Conservation (phyloP, 768 basidiomycete genomes). For the Nevesoporus exiguus region DNA sequence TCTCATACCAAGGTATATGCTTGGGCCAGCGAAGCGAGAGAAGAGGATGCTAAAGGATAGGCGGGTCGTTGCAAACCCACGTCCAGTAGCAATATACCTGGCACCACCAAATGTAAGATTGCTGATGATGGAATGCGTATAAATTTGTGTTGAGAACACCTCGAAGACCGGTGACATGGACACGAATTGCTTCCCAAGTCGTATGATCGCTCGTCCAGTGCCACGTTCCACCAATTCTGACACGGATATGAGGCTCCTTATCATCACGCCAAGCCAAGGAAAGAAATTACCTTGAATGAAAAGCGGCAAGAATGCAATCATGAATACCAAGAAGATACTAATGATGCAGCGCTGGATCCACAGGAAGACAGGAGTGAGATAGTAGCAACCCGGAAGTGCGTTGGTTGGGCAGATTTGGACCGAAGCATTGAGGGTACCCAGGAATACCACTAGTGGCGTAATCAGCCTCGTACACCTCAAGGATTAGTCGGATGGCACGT, state of each 20-base stretch:
- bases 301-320: slow-evolving; percentile 92
- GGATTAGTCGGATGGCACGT: slow-evolving; percentile 32
- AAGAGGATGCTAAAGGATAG: slow-evolving; percentile 94
- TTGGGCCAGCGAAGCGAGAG: slow-evolving; percentile 97
- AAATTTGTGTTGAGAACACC: slow-evolving; percentile 97
- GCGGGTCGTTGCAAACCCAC: slow-evolving; percentile 96
- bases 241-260: slow-evolving; percentile 4
- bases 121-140: slow-evolving; percentile 94
- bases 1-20: slow-evolving; percentile 96
- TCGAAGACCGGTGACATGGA: slow-evolving; percentile 96
- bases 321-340: slow-evolving; percentile 97
- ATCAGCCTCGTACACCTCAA: slow-evolving; percentile 14
- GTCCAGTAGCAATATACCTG: slow-evolving; percentile 96
- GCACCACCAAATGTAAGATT: slow-evolving; percentile 98
- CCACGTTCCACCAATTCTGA: slow-evolving; percentile 94
- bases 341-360: slow-evolving; percentile 98
- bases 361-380: slow-evolving; percentile 85
- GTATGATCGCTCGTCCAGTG: slow-evolving; percentile 85
- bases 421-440: slow-evolving; percentile 87
- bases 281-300: slow-evolving; percentile 83
- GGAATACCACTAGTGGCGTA: slow-evolving; percentile 71
- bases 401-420: slow-evolving; percentile 76
- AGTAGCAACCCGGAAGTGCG: slow-evolving; percentile 89
- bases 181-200: slow-evolving; percentile 89
- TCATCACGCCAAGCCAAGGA: slow-evolving; percentile 10